Conservation (phyloP, 169 alveolate species). For the Cryptosporidium viatorum region DNA sequence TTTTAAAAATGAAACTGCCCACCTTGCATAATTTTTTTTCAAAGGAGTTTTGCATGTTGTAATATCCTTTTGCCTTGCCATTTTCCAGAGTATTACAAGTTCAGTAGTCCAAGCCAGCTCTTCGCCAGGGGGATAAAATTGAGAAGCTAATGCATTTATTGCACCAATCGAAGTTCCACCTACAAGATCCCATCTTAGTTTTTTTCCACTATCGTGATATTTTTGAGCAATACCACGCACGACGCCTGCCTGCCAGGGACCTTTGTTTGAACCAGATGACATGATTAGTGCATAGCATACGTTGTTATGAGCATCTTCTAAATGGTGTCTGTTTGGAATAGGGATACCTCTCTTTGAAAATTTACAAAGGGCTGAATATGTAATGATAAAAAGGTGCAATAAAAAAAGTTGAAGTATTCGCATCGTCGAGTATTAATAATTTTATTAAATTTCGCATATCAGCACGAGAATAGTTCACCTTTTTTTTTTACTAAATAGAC, state of each 20-base stretch:
- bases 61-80: slow-evolving; percentile 70
- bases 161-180: slow-evolving; percentile 74
- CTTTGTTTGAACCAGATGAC: slow-evolving; percentile 72
- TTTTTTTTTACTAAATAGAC: background rate
- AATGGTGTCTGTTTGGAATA: slow-evolving; percentile 66
- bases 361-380: background rate
- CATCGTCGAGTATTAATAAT: background rate
- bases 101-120: slow-evolving; percentile 74
- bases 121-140: slow-evolving; percentile 69
- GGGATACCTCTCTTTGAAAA: slow-evolving; percentile 31
- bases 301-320: slow-evolving; percentile 66
- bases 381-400: background rate
- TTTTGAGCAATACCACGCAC: slow-evolving; percentile 73
- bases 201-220: slow-evolving; percentile 55
- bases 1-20: slow-evolving; percentile 49
- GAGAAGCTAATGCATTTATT: slow-evolving; percentile 67
- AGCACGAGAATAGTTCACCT: background rate
- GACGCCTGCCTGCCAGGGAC: slow-evolving; percentile 75
- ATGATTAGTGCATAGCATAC: slow-evolving; percentile 62
- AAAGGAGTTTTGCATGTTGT: slow-evolving; percentile 70
- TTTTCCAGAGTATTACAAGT: slow-evolving; percentile 63
- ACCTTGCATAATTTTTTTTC: slow-evolving; percentile 60
- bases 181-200: slow-evolving; percentile 71
- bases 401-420: background rate
- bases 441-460: background rate